Percentiles rank a stretch among this genome's conserved stretches.
Conservation (phyloP, 345 rosid genomes). For the Excoecaria cochinchinensis region DNA sequence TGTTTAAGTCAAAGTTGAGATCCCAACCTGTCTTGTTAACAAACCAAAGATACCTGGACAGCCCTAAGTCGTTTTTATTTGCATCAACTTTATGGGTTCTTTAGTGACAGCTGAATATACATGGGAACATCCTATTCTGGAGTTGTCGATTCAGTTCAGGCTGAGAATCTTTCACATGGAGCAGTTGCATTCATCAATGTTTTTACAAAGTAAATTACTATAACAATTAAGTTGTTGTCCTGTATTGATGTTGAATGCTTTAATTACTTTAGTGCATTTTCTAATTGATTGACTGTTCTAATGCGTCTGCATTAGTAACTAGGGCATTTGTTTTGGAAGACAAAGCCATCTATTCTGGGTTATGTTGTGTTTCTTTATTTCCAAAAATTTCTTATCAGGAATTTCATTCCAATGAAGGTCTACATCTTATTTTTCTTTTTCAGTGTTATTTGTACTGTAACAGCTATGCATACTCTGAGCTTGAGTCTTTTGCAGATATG, state of each 20-base stretch:
- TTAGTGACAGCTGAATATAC: background rate
- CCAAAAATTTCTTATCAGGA: background rate
- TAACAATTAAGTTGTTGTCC: background rate
- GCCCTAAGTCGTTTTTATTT: background rate
- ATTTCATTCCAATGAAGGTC: background rate
- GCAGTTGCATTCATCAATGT: background rate
- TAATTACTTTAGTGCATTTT: background rate
- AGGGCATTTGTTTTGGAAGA: too few species aligned
- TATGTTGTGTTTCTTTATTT: background rate
- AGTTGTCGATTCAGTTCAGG: background rate
- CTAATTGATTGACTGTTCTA: background rate
- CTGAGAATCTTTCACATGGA: background rate
- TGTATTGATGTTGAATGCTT: background rate
- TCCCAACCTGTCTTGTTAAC: background rate
- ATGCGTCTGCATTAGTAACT: background rate
- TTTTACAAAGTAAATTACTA: background rate
- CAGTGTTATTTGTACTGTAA: background rate
- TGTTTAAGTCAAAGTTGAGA: background rate
- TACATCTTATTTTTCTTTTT: too few species aligned
- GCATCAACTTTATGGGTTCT: background rate
- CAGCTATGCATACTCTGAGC: background rate
- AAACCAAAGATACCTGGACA: background rate
- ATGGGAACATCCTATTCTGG: background rate
- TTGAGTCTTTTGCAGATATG: slow-evolving; percentile 45
- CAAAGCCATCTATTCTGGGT: background rate